Evolutionary conservation across 768 basidiomycete species (phyloP), one percentile per base, ranked within the genome.

Genomic region (Lentinula edodes): DNA sequence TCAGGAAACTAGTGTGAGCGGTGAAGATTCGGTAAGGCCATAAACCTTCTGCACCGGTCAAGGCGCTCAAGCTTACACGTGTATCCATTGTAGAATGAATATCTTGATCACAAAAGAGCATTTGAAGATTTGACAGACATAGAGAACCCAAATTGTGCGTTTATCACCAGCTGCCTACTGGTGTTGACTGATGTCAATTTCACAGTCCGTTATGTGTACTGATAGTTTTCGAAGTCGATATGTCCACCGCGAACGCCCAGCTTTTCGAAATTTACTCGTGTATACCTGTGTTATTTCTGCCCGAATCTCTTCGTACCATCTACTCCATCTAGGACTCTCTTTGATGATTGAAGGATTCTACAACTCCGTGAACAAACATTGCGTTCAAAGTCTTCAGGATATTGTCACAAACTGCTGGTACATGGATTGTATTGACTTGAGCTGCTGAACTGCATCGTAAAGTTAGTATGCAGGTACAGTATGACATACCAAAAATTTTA

Each of bases 41-140:
- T 15, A 50, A 65, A 42, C 7, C 55, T 13, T 60, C 3, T 53
- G 32, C 48, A 45, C 60, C 18, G 5, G 9, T 48, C 28, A 28
- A 28, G 28, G 28, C 28, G 28, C 28, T 28, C 28, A 18, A 6
- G n/a, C 16, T 36, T 36, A 18, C 41, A 23, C 20, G 38, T 42
- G 52, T 51, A 58, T 39, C 52, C n/a, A 23, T 41, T 39, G 5
- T 42, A 76, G 73, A 65, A 72, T 52, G 72, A 72, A 57, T 65
- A 73, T 35, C 63, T 76, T 38, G 66, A 64, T 23, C 78, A 81
- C 64, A 71, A 71, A 28, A 75, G 75, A 55, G 80, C 80, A 1
- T 82, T 83, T 59, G 75, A 76, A 39, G 81, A 82, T 66, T 66
- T 82, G 28, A 83, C 81, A 10, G 82, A 83, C 65, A 63, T 66